phyloP scores from a whole-genome alignment of 2,329 filamentous ascomycete species.

The Fusarium abutilonis region DNA sequence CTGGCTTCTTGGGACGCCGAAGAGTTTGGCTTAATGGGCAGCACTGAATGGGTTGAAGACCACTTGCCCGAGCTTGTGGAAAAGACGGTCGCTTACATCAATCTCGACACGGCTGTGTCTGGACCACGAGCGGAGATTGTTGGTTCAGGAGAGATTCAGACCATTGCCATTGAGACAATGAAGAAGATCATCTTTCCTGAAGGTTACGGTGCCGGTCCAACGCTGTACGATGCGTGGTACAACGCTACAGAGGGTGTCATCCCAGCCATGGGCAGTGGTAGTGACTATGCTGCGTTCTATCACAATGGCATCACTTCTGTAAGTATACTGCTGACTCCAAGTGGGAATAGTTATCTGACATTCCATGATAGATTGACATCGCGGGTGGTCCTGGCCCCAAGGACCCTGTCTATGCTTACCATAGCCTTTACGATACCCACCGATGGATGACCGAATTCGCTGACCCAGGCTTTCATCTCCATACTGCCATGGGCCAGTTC shows the following conservation, averaged over 20 bases:
- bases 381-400: constrained; percentile 28
- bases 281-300: constrained; percentile 32
- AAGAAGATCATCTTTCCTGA: constrained; percentile 36
- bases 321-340: not conserved
- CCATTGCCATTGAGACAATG: constrained; percentile 37
- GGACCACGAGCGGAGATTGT: constrained; percentile 54
- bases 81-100: constrained; percentile 54
- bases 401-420: constrained; percentile 26
- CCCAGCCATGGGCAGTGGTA: constrained; percentile 27
- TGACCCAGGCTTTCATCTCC: constrained; percentile 60
- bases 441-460: constrained; percentile 63
- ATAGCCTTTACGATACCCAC: constrained; percentile 47
- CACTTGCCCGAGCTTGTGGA: constrained; percentile 23
- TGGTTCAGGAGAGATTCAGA: constrained; percentile 35
- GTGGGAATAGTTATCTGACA: rapidly evolving
- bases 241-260: constrained; percentile 33
- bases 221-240: constrained; percentile 35
- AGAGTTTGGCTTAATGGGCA: constrained; percentile 33
- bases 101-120: constrained; percentile 60
- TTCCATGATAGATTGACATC: constrained; percentile 11
- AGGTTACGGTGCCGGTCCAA: constrained; percentile 21
- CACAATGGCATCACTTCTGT: constrained; percentile 33
- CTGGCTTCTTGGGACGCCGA: constrained; percentile 31
- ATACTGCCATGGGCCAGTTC: constrained; percentile 59
- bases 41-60: constrained; percentile 30